Evolutionary conservation across 768 basidiomycete genomes (phyloP).

Genomic region (Lyophyllum shimeji): DNA sequence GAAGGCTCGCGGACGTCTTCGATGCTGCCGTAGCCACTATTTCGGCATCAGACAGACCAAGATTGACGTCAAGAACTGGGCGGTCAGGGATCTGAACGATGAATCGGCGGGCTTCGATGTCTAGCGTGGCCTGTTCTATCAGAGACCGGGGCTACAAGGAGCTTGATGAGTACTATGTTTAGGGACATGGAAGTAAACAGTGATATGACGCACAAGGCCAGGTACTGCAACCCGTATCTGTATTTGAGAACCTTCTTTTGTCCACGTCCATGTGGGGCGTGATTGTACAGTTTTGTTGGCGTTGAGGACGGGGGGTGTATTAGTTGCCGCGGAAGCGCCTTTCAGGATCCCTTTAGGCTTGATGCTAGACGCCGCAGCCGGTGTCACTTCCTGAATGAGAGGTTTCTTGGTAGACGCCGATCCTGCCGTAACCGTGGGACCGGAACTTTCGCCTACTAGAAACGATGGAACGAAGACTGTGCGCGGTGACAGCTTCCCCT

Average conservation of each 20-base stretch:
- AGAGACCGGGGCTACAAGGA: conserved; percentile 42
- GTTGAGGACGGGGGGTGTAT: conserved; percentile 2
- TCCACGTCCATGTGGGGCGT: conserved; percentile 55
- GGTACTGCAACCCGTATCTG: conserved; percentile 55
- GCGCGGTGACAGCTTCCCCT: conserved; percentile 65
- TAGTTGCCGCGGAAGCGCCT: conserved; percentile 12
- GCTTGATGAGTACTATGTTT: not conserved
- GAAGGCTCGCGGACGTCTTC: conserved; percentile 12
- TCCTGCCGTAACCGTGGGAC: conserved; percentile 6
- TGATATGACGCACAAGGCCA: conserved; percentile 45
- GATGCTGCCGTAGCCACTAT: conserved; percentile 32
- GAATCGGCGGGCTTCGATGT: conserved; percentile 64
- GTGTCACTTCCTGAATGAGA: conserved; percentile 47
- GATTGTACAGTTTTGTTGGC: conserved; percentile 14
- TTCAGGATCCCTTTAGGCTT: conserved; percentile 47
- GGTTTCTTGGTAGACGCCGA: conserved; percentile 25
- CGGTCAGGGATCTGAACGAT: conserved; percentile 47
- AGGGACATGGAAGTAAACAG: not conserved
- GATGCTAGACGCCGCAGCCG: conserved; percentile 11
- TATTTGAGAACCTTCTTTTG: conserved; percentile 39
- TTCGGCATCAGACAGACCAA: conserved; percentile 55
- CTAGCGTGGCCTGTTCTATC: conserved; percentile 52
- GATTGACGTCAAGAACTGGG: conserved; percentile 57
- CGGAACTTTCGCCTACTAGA: conserved; percentile 26
- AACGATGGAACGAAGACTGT: conserved; percentile 53